phyloP scores from a whole-genome alignment of 352 stramenopile genomes.

The Detonula confervacea region DNA sequence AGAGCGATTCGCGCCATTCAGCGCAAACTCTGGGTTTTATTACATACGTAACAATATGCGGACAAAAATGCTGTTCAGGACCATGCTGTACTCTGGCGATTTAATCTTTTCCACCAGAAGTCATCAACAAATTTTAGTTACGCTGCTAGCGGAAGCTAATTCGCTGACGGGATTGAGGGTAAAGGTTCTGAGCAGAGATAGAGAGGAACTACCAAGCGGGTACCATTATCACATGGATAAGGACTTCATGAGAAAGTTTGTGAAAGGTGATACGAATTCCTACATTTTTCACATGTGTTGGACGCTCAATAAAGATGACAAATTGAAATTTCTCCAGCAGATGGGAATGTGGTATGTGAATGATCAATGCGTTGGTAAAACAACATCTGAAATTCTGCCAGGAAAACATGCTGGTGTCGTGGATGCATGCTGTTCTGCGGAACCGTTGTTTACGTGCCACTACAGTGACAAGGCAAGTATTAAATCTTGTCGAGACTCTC shows the following conservation, averaged over 20 bases:
- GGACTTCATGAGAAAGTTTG: slow-evolving; percentile 71
- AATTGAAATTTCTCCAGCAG: slow-evolving; percentile 81
- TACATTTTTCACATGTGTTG: slow-evolving; percentile 87
- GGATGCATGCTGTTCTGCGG: slow-evolving; percentile 55
- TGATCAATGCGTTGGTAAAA: slow-evolving; percentile 62
- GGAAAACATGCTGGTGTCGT: slow-evolving; percentile 33
- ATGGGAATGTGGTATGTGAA: slow-evolving; percentile 82
- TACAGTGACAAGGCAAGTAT: slow-evolving; percentile 81
- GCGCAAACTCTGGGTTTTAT: slow-evolving; percentile 83
- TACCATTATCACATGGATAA: slow-evolving; percentile 67
- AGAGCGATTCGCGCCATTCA: slow-evolving; percentile 67
- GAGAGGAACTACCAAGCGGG: slow-evolving; percentile 78
- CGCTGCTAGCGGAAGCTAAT: slow-evolving; percentile 72
- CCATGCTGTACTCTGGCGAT: slow-evolving; percentile 73
- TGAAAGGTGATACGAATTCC: slow-evolving; percentile 47
- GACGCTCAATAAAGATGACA: slow-evolving; percentile 84
- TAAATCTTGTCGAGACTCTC: slow-evolving; percentile 71
- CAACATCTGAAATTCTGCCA: no score
- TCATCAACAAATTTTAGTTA: slow-evolving; percentile 81
- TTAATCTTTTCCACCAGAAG: slow-evolving; percentile 64
- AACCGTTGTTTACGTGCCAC: slow-evolving; percentile 63
- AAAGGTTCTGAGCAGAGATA: slow-evolving; percentile 75
- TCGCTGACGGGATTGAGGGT: slow-evolving; percentile 73
- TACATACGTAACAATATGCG: slow-evolving; percentile 75
- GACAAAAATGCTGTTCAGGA: slow-evolving; percentile 72